phyloP scores from a whole-genome alignment of 495 filamentous ascomycete genomes.

The Penicillium lividum region DNA sequence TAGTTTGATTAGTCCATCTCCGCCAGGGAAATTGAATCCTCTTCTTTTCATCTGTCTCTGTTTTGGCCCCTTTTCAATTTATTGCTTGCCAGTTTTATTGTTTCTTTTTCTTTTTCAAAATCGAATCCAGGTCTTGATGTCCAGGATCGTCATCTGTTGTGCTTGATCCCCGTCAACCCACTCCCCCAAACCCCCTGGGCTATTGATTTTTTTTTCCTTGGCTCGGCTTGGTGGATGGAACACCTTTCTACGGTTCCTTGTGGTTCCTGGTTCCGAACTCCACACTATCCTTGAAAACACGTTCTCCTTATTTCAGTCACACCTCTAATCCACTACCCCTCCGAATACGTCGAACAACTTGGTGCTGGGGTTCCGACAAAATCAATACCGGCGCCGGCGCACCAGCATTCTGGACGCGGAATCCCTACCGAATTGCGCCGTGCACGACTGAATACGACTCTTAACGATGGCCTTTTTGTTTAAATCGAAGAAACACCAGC shows the following conservation, averaged over 20 bases:
- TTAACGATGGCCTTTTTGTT: conserved; percentile 63
- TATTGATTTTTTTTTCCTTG: conserved; percentile 18
- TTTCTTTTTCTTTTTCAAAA: conserved; percentile 12
- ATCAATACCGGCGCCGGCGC: conserved; percentile 17
- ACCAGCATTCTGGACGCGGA: conserved; percentile 15
- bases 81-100: background rate
- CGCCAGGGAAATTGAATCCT: conserved; percentile 26
- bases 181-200: conserved; percentile 12
- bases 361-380: conserved; percentile 13
- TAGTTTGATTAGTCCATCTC: conserved; percentile 33
- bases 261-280: conserved; percentile 34
- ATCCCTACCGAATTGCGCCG: conserved; percentile 17
- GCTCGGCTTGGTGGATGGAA: conserved; percentile 24
- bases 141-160: conserved; percentile 2
- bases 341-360: background rate
- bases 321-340: background rate
- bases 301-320: conserved; percentile 14
- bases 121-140: conserved; percentile 13
- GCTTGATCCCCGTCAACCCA: conserved; percentile 3
- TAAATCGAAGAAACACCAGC: conserved; percentile 61
- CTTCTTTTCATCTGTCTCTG: conserved; percentile 12
- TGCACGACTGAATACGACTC: conserved; percentile 45
- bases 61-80: conserved; percentile 4
- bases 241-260: conserved; percentile 25
- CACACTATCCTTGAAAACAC: conserved; percentile 27